phyloP scores from a whole-genome alignment of 75 land plant genomes.

The Pseudotsuga menziesii region DNA sequence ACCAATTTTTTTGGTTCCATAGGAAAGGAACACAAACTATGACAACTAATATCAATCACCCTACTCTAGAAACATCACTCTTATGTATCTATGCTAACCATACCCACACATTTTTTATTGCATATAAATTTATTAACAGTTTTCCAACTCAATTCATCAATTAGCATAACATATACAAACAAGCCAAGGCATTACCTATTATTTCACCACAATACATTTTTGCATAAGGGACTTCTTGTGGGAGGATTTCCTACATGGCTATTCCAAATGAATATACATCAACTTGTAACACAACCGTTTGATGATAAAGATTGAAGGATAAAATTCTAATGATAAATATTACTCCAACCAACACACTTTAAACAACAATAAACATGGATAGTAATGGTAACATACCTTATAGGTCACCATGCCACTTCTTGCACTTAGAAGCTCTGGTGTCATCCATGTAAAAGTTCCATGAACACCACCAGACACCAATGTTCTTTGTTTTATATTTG shows the following conservation, averaged over 20 bases:
- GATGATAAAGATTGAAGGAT: no score
- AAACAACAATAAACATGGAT: no score
- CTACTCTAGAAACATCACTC: neutral
- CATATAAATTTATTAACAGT: neutral
- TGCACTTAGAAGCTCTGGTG: constrained; percentile 92
- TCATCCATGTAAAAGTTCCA: constrained; percentile 98
- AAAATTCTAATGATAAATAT: no score
- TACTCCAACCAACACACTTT: no score
- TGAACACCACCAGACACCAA: constrained; percentile 93
- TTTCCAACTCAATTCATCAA: neutral
- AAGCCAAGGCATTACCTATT: constrained; percentile 24
- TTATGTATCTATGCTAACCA: neutral
- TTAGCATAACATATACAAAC: neutral
- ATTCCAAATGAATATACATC: constrained; percentile 55
- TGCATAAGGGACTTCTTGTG: constrained; percentile 51
- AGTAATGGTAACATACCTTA: constrained; percentile 22
- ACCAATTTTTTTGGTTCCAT: neutral
- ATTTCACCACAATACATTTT: constrained; percentile 48
- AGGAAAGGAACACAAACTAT: neutral
- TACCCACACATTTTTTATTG: neutral
- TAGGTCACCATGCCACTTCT: constrained; percentile 81
- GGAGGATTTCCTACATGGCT: constrained; percentile 52
- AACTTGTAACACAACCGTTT: constrained; percentile 16
- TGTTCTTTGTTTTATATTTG: constrained; percentile 88
- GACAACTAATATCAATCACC: neutral